phyloP scores from a whole-genome alignment of 352 stramenopile species.

The Hyaloperonospora arabidopsidis region DNA sequence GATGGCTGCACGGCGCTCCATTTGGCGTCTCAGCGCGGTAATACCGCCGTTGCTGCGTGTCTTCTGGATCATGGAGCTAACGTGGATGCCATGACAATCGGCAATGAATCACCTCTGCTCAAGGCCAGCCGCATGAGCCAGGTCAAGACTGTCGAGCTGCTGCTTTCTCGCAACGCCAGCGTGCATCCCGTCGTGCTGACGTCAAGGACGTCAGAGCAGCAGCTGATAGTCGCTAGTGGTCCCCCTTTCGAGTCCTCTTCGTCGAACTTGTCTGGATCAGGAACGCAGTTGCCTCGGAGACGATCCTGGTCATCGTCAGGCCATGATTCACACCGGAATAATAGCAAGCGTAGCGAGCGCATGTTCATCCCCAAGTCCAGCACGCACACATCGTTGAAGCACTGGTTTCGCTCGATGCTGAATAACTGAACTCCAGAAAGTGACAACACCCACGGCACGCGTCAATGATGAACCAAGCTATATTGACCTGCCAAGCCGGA shows the following conservation, averaged over 20 bases:
- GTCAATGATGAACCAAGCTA: constrained; percentile 4
- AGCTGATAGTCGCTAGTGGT: constrained; percentile 16
- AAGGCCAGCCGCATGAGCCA: constrained; percentile 82
- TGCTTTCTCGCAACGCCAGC: constrained; percentile 45
- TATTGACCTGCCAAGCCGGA: constrained; percentile 4
- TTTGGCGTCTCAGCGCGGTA: constrained; percentile 67
- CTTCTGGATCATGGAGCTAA: constrained; percentile 64
- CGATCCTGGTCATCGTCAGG: constrained; percentile 25
- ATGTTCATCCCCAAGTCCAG: constrained; percentile 64
- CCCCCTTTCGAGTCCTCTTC: constrained; percentile 24
- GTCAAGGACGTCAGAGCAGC: constrained; percentile 19
- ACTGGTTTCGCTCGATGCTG: constrained; percentile 60
- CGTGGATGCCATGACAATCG: constrained; percentile 51
- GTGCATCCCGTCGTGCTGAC: constrained; percentile 18
- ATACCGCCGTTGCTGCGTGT: constrained; percentile 56
- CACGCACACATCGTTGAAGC: constrained; percentile 61
- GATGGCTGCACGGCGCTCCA: constrained; percentile 68
- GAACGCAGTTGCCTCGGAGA: constrained; percentile 19
- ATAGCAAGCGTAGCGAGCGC: constrained; percentile 27
- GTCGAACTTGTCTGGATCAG: constrained; percentile 12
- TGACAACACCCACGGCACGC: background rate
- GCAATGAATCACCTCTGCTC: constrained; percentile 61
- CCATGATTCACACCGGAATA: constrained; percentile 24
- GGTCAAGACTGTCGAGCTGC: constrained; percentile 65
- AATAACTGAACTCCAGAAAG: constrained; percentile 25